Evolutionary conservation across 495 filamentous ascomycete species (phyloP).

Genomic region (Parathielavia appendiculata): DNA sequence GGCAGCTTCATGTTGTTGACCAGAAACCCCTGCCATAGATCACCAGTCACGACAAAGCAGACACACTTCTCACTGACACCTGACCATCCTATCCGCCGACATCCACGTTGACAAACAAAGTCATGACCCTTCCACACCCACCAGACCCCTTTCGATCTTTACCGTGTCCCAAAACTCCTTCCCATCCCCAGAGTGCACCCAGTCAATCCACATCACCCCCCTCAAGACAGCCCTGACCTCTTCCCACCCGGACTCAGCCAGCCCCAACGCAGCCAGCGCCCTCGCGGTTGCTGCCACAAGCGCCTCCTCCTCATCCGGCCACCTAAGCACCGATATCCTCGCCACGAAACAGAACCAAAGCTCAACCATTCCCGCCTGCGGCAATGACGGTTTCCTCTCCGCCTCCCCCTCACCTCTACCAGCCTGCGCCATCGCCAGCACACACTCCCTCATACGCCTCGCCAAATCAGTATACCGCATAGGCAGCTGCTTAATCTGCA

Average conservation of each 20-base stretch:
- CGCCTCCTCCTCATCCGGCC: background rate
- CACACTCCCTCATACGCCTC: slow-evolving; percentile 3
- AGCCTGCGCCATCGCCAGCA: background rate
- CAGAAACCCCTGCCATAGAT: too few relatives aligned
- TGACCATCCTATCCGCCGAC: too few relatives aligned
- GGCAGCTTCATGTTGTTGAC: too few relatives aligned
- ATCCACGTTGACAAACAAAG: too few relatives aligned
- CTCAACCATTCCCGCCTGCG: background rate
- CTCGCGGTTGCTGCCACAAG: background rate
- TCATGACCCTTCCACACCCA: background rate
- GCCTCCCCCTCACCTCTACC: background rate
- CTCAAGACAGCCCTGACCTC: slow-evolving; percentile 11
- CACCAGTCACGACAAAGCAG: too few relatives aligned
- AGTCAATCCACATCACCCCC: slow-evolving; percentile 22
- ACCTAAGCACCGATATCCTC: slow-evolving; percentile 11
- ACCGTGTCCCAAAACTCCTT: slow-evolving; percentile 6
- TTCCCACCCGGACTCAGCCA: background rate
- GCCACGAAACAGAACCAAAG: slow-evolving; percentile 22
- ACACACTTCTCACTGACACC: too few relatives aligned
- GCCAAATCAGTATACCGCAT: slow-evolving; percentile 12
- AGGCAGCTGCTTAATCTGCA: slow-evolving; percentile 14
- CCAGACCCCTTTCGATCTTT: background rate
- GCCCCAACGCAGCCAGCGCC: background rate
- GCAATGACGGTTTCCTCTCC: background rate
- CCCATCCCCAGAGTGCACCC: slow-evolving; percentile 8